Conservation (phyloP, 768 basidiomycete species). For the Trametes cinnabarina region DNA sequence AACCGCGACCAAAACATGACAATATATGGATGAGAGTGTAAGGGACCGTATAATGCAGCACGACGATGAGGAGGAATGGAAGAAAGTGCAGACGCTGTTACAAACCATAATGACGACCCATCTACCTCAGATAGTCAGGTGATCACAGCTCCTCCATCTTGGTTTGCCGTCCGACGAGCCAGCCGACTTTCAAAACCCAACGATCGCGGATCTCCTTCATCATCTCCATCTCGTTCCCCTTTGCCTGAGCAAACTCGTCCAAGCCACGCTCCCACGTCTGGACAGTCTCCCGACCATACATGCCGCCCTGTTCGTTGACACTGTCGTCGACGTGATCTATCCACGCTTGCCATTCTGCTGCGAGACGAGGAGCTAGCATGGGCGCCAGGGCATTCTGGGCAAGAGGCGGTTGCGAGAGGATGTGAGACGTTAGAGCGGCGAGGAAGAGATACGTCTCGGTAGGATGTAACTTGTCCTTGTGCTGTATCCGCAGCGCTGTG, state of each 20-base stretch:
- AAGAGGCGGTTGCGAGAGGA: constrained; percentile 66
- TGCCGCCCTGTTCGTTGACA: constrained; percentile 70
- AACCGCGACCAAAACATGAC: background rate
- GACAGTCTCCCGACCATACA: constrained; percentile 76
- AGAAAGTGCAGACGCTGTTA: no score
- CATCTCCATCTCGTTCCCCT: constrained; percentile 41
- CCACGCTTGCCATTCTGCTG: constrained; percentile 80
- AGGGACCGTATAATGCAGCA: background rate
- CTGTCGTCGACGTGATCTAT: constrained; percentile 63
- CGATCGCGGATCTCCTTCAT: constrained; percentile 53
- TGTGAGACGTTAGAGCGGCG: constrained; percentile 62
- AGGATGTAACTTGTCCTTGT: constrained; percentile 67
- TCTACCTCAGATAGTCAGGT: constrained; percentile 14
- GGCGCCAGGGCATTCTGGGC: constrained; percentile 58
- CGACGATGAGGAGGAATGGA: background rate
- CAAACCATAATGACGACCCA: constrained; percentile 9
- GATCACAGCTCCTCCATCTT: constrained; percentile 35
- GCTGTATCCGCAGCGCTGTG: constrained; percentile 46
- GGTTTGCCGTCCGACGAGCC: constrained; percentile 58
- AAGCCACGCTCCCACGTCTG: constrained; percentile 65
- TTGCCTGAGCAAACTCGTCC: constrained; percentile 61
- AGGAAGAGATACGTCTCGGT: constrained; percentile 74
- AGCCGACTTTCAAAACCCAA: constrained; percentile 76
- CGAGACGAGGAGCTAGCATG: constrained; percentile 59
- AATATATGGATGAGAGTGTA: background rate